Conservation (phyloP, 768 basidiomycete species). For the Russula emetica region DNA sequence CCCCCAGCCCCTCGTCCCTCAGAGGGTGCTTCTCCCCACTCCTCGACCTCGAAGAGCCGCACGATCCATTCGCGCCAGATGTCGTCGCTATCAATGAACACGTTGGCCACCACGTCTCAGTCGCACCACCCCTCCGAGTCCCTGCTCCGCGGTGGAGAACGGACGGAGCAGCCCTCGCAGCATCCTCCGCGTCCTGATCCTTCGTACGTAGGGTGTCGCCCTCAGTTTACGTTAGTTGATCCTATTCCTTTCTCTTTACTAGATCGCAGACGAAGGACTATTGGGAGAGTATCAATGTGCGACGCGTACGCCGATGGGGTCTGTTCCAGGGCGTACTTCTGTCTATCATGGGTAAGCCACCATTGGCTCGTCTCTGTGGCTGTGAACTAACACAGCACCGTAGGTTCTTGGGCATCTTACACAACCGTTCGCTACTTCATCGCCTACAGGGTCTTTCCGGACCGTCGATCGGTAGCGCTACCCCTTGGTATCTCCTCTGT, state of each 20-base stretch:
- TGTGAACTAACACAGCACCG: not conserved
- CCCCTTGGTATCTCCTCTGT: conserved; percentile 47
- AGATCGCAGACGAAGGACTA: conserved; percentile 34
- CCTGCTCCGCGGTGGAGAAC: conserved; percentile 34
- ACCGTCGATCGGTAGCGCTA: conserved; percentile 44
- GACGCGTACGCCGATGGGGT: conserved; percentile 37
- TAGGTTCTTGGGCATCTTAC: conserved; percentile 60
- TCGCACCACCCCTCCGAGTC: conserved; percentile 35
- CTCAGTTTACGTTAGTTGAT: conserved; percentile 8
- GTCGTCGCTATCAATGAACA: conserved; percentile 34
- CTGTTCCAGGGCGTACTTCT: conserved; percentile 33
- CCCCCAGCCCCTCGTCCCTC: conserved; percentile 5
- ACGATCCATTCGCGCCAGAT: conserved; percentile 30
- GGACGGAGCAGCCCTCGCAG: conserved; percentile 38
- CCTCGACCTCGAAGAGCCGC: conserved; percentile 1
- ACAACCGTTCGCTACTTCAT: conserved; percentile 62
- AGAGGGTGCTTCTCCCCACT: conserved; percentile 1
- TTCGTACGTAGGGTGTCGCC: conserved; percentile 30
- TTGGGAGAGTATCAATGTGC: conserved; percentile 33
- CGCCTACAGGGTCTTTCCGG: conserved; percentile 45
- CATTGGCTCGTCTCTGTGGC: conserved; percentile 3
- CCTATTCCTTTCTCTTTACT: conserved; percentile 33
- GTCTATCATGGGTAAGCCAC: conserved; percentile 37
- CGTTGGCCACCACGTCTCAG: conserved; percentile 32
- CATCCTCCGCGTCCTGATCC: conserved; percentile 45